These are phyloP conservation scores for Aureobasidium pullulans DNA, from an alignment of 2,329 filamentous ascomycete species.

Conservation along the genomic window DNA sequence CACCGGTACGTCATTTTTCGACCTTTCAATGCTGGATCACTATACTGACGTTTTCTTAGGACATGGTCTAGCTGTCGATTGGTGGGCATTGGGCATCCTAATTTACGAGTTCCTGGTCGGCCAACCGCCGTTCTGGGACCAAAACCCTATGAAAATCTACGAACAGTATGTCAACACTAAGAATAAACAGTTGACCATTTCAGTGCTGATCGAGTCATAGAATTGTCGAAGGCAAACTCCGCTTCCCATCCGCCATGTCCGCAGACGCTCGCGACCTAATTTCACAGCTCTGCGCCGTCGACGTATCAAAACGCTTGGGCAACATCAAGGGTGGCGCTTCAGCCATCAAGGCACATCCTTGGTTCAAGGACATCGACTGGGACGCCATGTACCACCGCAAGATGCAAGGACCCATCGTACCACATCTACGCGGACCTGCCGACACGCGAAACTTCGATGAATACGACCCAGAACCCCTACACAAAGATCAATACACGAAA, in stretches of 20 bases:
- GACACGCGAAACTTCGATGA: conserved; percentile 77
- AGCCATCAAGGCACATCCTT: conserved; percentile 67
- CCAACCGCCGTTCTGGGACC: conserved; percentile 80
- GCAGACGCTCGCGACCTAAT: conserved; percentile 67
- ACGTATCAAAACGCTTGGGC: conserved; percentile 68
- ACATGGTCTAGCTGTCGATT: conserved; percentile 67
- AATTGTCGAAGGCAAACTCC: conserved; percentile 70
- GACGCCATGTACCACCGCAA: conserved; percentile 60
- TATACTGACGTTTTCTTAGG: conserved; percentile 29
- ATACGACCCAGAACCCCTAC: conserved; percentile 68
- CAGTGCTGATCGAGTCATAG: conserved; percentile 33
- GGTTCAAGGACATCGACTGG: conserved; percentile 69
- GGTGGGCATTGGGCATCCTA: conserved; percentile 80
- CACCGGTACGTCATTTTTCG: conserved; percentile 46
- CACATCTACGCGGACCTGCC: conserved; percentile 63
- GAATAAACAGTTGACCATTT: background rate
- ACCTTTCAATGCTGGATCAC: background rate
- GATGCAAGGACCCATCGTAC: conserved; percentile 63
- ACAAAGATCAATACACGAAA: conserved; percentile 58
- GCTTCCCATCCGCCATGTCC: conserved; percentile 64
- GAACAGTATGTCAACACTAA: conserved; percentile 45
- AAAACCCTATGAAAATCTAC: conserved; percentile 81
- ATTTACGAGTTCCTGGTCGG: conserved; percentile 81
- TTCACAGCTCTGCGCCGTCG: conserved; percentile 66
- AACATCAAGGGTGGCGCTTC: conserved; percentile 69